Evolutionary conservation across 1,284 basidiomycete genomes (phyloP), one percentile per base, ranked within the genome.

Genomic region (Leucoagaricus sp.): DNA sequence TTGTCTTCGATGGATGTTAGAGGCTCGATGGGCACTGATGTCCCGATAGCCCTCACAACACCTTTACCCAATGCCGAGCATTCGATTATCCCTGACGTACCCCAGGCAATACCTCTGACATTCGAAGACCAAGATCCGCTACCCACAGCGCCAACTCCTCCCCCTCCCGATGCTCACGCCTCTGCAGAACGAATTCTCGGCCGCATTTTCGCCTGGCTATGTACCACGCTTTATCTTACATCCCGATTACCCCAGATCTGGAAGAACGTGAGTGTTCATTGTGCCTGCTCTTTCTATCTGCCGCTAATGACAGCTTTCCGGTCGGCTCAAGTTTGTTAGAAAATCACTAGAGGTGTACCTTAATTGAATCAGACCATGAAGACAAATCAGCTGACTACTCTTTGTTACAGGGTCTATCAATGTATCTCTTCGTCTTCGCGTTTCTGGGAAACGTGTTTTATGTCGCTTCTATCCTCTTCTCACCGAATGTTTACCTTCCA

Each of bases 221-320:
- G 95, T 69, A 94, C 94, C 1, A 92, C 86, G 0, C 75, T 96
- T 19, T 98, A 98, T 72, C 75, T 98, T 25, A 96, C 94, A 4
- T 93, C 91, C 2, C 84, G 95, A 50, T 74, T 97, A 65, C 95
- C 95, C 26, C 95, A 97, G 71, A 96, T 98, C 61, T 97, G 94
- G 94, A 96, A 95, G 73, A 97, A 97, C 66, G 94, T 96, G 68
- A 72, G 93, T 85, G 6, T 10, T 15, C 6, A 4, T 56, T 9
- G 13, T 47, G 40, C 31, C 57, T n/a, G 47, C 53, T 23, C 31
- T 21, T 31, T 50, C 28, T 48, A n/a, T 26, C 38, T 34, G 46
- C 17, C 28, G 8, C 56, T 41, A 56, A 28, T 49, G 17, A 33
- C 28, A 17, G 31, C 23, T 31, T 49, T 49, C 51, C 45, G 25